Conservation (phyloP, 2,329 filamentous ascomycete genomes). For the Cercospora sojina region DNA sequence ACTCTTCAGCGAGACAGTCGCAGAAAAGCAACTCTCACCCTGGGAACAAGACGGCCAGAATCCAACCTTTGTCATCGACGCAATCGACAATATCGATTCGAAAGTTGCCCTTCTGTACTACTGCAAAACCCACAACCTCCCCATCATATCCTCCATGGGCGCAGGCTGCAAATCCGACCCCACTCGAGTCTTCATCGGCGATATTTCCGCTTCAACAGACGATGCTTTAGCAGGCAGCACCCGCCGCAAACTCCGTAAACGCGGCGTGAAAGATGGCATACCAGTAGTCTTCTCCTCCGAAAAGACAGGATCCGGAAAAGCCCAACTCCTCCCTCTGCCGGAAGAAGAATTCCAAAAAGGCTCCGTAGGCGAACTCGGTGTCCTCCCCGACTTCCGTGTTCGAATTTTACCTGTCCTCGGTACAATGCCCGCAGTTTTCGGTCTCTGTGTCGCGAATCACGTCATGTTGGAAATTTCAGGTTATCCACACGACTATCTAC, state of each 20-base stretch:
- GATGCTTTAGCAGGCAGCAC: constrained; percentile 86
- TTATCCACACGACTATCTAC: constrained; percentile 83
- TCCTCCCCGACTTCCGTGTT: constrained; percentile 88
- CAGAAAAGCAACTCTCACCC: constrained; percentile 64
- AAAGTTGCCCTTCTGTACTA: constrained; percentile 90
- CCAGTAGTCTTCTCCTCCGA: constrained; percentile 92
- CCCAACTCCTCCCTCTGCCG: constrained; percentile 77
- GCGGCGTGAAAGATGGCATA: constrained; percentile 80
- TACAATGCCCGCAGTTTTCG: constrained; percentile 97
- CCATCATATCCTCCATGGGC: constrained; percentile 92
- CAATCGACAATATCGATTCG: constrained; percentile 97
- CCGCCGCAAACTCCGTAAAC: constrained; percentile 69
- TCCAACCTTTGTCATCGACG: constrained; percentile 90
- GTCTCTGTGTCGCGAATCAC: constrained; percentile 87
- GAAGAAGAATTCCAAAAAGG: constrained; percentile 89
- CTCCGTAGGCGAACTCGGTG: constrained; percentile 78
- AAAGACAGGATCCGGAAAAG: constrained; percentile 85
- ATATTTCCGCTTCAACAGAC: constrained; percentile 84
- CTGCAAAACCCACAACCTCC: constrained; percentile 73
- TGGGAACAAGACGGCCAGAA: constrained; percentile 59
- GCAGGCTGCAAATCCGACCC: constrained; percentile 88
- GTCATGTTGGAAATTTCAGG: constrained; percentile 77
- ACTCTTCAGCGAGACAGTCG: constrained; percentile 70
- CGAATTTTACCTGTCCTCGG: constrained; percentile 93
- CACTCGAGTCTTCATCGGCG: constrained; percentile 83